These are phyloP conservation scores for Lactarius psammicola DNA, from an alignment of 768 basidiomycete species.

Conservation along the genomic window DNA sequence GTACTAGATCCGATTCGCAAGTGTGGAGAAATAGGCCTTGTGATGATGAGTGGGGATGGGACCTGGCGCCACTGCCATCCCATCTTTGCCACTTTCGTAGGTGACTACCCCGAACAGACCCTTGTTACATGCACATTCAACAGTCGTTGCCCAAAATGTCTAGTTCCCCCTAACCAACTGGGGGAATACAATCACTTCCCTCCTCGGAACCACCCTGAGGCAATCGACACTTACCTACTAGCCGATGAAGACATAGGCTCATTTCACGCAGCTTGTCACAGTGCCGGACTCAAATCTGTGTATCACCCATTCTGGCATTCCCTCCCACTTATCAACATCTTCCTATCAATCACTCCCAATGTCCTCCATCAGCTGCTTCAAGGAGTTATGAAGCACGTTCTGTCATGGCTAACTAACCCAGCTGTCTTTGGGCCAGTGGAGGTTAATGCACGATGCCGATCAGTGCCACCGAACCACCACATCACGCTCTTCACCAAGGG, in stretches of 20 bases:
- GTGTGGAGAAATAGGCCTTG: no score
- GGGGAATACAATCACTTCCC: neutral
- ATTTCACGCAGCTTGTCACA: neutral
- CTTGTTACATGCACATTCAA: conserved; percentile 52
- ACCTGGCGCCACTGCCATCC: neutral
- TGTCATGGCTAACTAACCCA: no score
- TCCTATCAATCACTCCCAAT: neutral
- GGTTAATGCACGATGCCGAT: neutral
- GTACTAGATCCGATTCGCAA: no score
- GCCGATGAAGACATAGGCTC: neutral
- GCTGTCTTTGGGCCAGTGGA: no score
- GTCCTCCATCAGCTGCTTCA: neutral
- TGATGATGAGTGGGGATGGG: no score
- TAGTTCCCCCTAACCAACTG: neutral
- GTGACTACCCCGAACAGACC: conserved; percentile 33
- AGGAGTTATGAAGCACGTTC: no score
- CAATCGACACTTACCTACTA: neutral
- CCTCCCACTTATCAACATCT: neutral
- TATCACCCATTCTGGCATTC: neutral
- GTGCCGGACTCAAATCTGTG: neutral
- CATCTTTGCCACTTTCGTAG: neutral
- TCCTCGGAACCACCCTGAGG: no score
- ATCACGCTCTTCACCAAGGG: no score
- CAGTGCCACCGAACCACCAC: neutral
- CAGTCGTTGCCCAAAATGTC: neutral